Percentiles rank a stretch among this genome's conserved stretches.
phyloP scores from a whole-genome alignment of 2,329 filamentous ascomycete species.

The Fragosphaeria purpurea region DNA sequence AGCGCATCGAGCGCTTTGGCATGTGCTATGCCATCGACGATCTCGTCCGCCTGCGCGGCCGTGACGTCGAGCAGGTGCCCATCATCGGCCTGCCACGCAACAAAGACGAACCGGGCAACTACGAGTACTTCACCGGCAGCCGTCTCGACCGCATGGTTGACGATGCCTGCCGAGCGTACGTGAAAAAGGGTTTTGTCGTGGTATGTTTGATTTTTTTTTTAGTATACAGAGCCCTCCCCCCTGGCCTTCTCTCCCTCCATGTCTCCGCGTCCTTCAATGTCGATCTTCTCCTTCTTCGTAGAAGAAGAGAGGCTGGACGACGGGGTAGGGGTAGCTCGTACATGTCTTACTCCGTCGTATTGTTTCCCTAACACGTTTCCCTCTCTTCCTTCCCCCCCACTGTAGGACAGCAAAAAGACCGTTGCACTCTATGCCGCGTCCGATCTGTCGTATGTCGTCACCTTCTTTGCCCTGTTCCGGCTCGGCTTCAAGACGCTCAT shows the following conservation, averaged over 20 bases:
- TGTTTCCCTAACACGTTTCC: no score
- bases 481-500: slow-evolving; percentile 33
- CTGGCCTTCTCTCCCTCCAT: no score
- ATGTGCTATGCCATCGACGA: slow-evolving; percentile 31
- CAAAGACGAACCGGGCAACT: slow-evolving; percentile 21
- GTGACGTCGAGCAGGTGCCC: slow-evolving; percentile 27
- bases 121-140: slow-evolving; percentile 30
- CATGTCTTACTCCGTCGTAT: no score
- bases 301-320: no score
- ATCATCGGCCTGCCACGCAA: slow-evolving; percentile 30
- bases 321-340: no score
- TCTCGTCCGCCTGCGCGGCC: slow-evolving; percentile 27
- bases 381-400: not conserved
- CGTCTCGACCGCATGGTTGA: slow-evolving; percentile 31
- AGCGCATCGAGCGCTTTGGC: slow-evolving; percentile 24
- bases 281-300: no score
- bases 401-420: slow-evolving; percentile 18
- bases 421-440: slow-evolving; percentile 31
- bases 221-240: no score
- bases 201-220: not conserved
- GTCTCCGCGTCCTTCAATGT: no score
- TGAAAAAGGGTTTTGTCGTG: slow-evolving; percentile 21
- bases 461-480: slow-evolving; percentile 33
- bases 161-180: slow-evolving; percentile 22
- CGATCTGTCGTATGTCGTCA: slow-evolving; percentile 30